Evolutionary conservation across 2,329 filamentous ascomycete genomes (phyloP), one percentile per base, ranked within the genome.

Genomic region (Verticillium longisporum): DNA sequence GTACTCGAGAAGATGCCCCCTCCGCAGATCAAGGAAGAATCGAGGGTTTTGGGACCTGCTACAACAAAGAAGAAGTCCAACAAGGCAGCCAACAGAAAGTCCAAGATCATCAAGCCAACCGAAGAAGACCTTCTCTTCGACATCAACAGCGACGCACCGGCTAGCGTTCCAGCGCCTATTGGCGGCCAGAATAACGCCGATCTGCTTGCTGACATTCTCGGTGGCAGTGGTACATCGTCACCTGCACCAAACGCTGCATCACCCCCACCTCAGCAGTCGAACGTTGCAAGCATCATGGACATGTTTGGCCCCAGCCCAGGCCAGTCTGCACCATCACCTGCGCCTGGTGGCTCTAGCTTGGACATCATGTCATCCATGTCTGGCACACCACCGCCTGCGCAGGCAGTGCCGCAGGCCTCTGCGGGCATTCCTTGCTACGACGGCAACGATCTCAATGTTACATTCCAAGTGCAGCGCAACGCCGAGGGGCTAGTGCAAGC

Each of bases 1-100:
- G 95, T 99, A 2, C 80, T 99, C 11, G 95, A 99, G 77, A 96
- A 95, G 74, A 99, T 99, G 96, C 95, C 95, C 7, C 86, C 95
- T 1, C 95, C 95, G 9, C 94, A 98, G 74, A 98, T 99, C 70
- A 92, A 94, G 66, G 95, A 99, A 73, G 92, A 96, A 73, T 94
- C 95, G 60, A 84, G 94, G 63, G 93, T 97, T 3, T 81, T 99
- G 18, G 93, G 93, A 54, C 90, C 94, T 69, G 88, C 92, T 1
- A 81, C 86, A 1, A 70, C 74, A 36, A 74, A 74, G 62, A 88
- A 87, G 73, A 85, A 88, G 68, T 81, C 83, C 65, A 88, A 85
- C 73, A 87, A 88, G 70, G 80, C 85, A 57, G 82, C 86, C 62
- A 91, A 90, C 72, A 86, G 92, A 68, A 91, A 88, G 72, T 86